A percentile compares a stretch with the other conserved stretches of the same genome.
These are phyloP conservation scores for Telopea speciosissima DNA, from an alignment of 177 flowering plant genomes.

Conservation along the genomic window DNA sequence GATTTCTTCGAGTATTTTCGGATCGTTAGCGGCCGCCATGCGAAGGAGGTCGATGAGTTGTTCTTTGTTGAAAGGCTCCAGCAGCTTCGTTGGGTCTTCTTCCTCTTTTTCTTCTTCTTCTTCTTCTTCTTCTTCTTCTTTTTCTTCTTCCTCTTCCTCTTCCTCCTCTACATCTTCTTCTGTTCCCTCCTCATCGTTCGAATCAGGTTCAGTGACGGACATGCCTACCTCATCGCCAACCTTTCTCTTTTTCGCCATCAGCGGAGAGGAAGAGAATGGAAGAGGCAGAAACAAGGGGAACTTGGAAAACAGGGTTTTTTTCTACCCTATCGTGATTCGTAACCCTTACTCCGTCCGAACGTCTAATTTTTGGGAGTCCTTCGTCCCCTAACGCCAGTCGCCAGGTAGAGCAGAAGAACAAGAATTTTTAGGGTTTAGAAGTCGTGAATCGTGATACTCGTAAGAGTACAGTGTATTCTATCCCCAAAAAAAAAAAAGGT, in stretches of 20 bases:
- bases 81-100: slow-evolving; percentile 33
- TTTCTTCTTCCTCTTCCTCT: neutral
- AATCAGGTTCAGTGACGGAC: neutral
- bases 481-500: no score
- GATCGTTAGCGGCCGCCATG: slow-evolving; percentile 29
- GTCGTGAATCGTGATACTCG: no score
- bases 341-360: no score
- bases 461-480: no score
- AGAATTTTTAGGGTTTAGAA: no score
- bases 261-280: neutral
- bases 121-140: neutral
- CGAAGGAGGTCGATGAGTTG: slow-evolving; percentile 40
- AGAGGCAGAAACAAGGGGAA: no score
- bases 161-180: no score
- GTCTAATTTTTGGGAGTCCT: no score
- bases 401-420: no score
- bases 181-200: neutral
- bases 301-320: no score
- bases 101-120: neutral
- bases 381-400: no score
- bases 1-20: slow-evolving; percentile 32
- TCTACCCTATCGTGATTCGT: no score
- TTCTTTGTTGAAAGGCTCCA: slow-evolving; percentile 43
- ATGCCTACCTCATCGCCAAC: slow-evolving; percentile 25
- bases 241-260: slow-evolving; percentile 56